Evolutionary conservation across 495 filamentous ascomycete species (phyloP).

Genomic region (Hypoxylon perforatum): DNA sequence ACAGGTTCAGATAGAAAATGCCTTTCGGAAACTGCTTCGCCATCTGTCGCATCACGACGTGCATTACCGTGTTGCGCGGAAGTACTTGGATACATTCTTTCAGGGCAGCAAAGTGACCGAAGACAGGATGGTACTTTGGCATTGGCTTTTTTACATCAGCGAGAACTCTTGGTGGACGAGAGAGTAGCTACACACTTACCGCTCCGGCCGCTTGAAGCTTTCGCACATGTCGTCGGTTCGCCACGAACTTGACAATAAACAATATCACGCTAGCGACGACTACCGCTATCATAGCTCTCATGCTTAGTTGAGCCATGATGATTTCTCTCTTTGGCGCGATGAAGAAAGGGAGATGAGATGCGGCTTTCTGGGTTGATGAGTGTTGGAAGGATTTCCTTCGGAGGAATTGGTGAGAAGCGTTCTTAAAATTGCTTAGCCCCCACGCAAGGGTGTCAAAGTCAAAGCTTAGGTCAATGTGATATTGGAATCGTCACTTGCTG

Average conservation of each 20-base stretch:
- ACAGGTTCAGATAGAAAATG: constrained; percentile 48
- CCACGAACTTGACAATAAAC: not conserved
- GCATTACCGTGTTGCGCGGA: not conserved
- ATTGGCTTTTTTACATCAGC: not conserved
- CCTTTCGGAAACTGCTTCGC: constrained; percentile 29
- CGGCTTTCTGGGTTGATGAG: too few relatives aligned
- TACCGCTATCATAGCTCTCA: not conserved
- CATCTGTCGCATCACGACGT: constrained; percentile 25
- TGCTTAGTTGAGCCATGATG: not conserved
- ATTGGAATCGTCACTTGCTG: too few relatives aligned
- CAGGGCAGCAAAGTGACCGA: not conserved
- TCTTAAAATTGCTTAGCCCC: too few relatives aligned
- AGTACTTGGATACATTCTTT: not conserved
- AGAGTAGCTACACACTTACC: not conserved
- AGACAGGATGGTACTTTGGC: not conserved
- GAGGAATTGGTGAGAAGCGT: too few relatives aligned
- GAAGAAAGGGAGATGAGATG: too few relatives aligned
- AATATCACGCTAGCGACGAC: not conserved
- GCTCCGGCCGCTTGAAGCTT: not conserved
- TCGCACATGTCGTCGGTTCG: not conserved
- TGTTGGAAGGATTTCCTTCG: too few relatives aligned
- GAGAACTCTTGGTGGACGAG: not conserved
- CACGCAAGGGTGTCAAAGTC: too few relatives aligned
- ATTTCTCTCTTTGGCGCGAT: too few relatives aligned
- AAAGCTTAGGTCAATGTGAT: too few relatives aligned